These are phyloP conservation scores for Ilex asprella DNA, from an alignment of 257 asterid genomes.

Conservation along the genomic window DNA sequence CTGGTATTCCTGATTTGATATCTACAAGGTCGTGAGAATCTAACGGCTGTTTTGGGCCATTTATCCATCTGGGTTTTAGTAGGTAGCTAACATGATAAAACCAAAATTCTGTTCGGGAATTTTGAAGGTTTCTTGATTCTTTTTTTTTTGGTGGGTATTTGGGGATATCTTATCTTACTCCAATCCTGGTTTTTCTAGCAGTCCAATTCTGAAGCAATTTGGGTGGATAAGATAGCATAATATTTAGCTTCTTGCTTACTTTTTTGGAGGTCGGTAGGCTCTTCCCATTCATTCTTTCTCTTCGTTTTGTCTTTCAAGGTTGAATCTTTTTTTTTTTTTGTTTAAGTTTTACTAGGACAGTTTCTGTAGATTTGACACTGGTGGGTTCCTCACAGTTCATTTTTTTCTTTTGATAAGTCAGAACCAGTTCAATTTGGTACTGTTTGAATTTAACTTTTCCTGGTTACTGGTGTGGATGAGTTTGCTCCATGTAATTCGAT, in stretches of 20 bases:
- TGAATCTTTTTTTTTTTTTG: slow-evolving; percentile 8
- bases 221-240: slow-evolving; percentile 46
- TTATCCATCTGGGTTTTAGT: slow-evolving; percentile 34
- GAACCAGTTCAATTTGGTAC: slow-evolving; percentile 17
- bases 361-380: slow-evolving; percentile 17
- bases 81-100: slow-evolving; percentile 38
- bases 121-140: slow-evolving; percentile 23
- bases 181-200: slow-evolving; percentile 32
- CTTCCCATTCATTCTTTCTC: slow-evolving; percentile 1
- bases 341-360: slow-evolving; percentile 7
- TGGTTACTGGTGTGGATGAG: slow-evolving; percentile 49
- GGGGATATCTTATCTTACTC: slow-evolving; percentile 19
- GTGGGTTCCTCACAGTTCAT: slow-evolving; percentile 7
- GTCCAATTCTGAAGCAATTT: slow-evolving; percentile 25
- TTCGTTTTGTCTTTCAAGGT: slow-evolving; percentile 15
- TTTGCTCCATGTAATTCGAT: slow-evolving; percentile 66
- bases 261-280: slow-evolving; percentile 16
- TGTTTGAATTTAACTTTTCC: slow-evolving; percentile 13
- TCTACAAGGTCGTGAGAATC: slow-evolving; percentile 28
- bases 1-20: slow-evolving; percentile 28
- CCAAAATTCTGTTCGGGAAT: slow-evolving; percentile 18
- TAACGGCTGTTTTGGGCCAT: slow-evolving; percentile 37
- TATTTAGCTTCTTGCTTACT: slow-evolving; percentile 12
- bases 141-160: slow-evolving; percentile 16
- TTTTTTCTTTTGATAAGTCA: slow-evolving; percentile 9